Evolutionary conservation across 768 basidiomycete genomes (phyloP).

Genomic region (Lanmaoa pseudosensibilis): DNA sequence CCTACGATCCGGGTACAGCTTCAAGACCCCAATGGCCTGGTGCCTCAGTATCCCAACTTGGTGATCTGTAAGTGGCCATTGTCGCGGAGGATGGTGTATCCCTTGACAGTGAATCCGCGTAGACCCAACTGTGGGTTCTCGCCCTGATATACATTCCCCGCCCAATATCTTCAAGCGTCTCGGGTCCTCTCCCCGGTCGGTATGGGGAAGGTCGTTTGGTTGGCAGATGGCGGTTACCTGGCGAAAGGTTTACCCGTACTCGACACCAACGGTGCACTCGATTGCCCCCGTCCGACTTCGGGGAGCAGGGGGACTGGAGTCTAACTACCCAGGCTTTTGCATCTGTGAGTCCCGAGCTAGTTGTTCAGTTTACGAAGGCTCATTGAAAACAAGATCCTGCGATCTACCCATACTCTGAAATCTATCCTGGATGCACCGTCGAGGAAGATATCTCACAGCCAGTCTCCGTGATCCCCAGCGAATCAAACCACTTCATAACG

Average conservation of each 20-base stretch:
- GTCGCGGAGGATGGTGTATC: background rate
- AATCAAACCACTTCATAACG: conserved; percentile 1
- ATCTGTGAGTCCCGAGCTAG: conserved; percentile 19
- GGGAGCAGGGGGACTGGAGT: conserved; percentile 8
- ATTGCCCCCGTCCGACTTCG: conserved; percentile 6
- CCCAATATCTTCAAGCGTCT: background rate
- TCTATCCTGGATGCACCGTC: conserved; percentile 37
- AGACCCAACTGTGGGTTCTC: conserved; percentile 40
- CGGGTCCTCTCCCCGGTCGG: background rate
- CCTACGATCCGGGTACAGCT: conserved; percentile 3
- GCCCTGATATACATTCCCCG: conserved; percentile 36
- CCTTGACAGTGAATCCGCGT: background rate
- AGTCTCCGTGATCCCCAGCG: background rate
- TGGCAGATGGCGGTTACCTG: conserved; percentile 18
- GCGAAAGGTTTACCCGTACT: conserved; percentile 19
- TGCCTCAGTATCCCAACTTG: conserved; percentile 27
- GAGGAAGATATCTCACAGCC: conserved; percentile 1
- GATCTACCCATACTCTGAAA: conserved; percentile 41
- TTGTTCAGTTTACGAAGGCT: background rate
- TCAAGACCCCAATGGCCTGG: conserved; percentile 9
- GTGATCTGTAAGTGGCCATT: conserved; percentile 30
- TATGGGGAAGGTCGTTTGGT: conserved; percentile 23
- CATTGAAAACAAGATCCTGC: conserved; percentile 34
- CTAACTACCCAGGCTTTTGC: conserved; percentile 14
- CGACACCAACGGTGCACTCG: background rate